Evolutionary conservation across 768 basidiomycete species (phyloP).

Genomic region (Boletus rubroflammeus): DNA sequence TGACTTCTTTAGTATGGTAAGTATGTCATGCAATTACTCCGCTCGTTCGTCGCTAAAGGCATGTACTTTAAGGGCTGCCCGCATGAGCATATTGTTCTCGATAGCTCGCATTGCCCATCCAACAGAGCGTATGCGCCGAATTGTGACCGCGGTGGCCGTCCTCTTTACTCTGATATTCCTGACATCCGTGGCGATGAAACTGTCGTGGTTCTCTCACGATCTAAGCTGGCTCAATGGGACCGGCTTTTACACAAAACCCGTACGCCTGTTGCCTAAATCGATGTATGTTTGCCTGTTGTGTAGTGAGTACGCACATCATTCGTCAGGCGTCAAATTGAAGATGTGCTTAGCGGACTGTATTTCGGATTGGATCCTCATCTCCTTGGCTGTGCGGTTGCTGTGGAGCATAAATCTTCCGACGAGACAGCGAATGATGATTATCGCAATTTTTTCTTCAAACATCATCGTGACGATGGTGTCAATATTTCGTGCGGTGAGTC

Average conservation of each 20-base stretch:
- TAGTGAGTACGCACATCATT: conserved; percentile 10
- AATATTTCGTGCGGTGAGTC: conserved; percentile 14
- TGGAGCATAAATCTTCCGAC: conserved; percentile 12
- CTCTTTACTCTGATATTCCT: conserved; percentile 11
- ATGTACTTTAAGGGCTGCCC: conserved; percentile 15
- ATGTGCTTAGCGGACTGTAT: conserved; percentile 20
- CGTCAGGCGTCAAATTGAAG: background rate
- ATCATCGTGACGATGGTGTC: conserved; percentile 10
- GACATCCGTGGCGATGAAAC: background rate
- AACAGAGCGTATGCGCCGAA: conserved; percentile 1
- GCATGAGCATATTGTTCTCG: conserved; percentile 21
- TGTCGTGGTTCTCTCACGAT: conserved; percentile 11
- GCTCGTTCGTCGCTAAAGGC: background rate
- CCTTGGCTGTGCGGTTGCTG: conserved; percentile 8
- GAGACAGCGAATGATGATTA: conserved; percentile 14
- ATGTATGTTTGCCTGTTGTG: conserved; percentile 12
- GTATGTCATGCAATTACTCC: background rate
- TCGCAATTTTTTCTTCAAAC: conserved; percentile 9
- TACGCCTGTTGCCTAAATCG: background rate
- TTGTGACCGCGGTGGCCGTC: conserved; percentile 6
- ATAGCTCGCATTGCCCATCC: conserved; percentile 19
- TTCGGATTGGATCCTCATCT: conserved; percentile 16
- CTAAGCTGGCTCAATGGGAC: conserved; percentile 3
- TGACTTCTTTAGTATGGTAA: conserved; percentile 16
- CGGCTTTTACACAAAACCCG: background rate